Evolutionary conservation across 2,329 filamentous ascomycete species (phyloP).

Genomic region (Apiospora malaysiana): DNA sequence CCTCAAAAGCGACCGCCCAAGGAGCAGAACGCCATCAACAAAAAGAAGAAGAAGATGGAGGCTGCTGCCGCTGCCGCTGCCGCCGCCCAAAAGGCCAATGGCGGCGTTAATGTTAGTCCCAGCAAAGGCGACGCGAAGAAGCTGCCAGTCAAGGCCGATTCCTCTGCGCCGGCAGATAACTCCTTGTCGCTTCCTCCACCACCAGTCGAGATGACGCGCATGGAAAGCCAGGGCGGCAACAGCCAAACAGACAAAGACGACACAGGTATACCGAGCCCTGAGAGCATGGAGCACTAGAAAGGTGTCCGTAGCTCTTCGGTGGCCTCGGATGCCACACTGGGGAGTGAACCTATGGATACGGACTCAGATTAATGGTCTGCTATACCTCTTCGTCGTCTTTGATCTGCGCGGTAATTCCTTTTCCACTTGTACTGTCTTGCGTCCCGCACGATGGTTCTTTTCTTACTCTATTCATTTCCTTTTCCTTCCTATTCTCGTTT

Average conservation of each 20-base stretch:
- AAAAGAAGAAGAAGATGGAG: slow-evolving; percentile 85
- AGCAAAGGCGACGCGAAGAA: slow-evolving; percentile 46
- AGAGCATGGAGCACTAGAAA: slow-evolving; percentile 67
- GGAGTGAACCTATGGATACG: slow-evolving; percentile 21
- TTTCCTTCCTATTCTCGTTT: not conserved
- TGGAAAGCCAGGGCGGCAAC: slow-evolving; percentile 61
- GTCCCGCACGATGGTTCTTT: not conserved
- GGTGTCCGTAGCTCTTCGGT: slow-evolving; percentile 22
- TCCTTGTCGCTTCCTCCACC: slow-evolving; percentile 45
- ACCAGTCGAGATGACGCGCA: slow-evolving; percentile 61
- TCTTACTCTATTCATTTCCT: not conserved
- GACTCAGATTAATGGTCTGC: not conserved
- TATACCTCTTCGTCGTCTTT: not conserved
- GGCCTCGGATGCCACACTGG: slow-evolving; percentile 16
- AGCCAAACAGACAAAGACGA: slow-evolving; percentile 73
- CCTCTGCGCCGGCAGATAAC: slow-evolving; percentile 43
- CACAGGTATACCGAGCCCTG: slow-evolving; percentile 83
- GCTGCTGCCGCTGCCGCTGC: slow-evolving; percentile 59
- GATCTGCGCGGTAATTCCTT: not conserved
- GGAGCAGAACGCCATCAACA: slow-evolving; percentile 82
- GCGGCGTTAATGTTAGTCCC: slow-evolving; percentile 33
- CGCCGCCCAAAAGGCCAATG: slow-evolving; percentile 37
- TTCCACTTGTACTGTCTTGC: not conserved
- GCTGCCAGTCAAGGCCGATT: slow-evolving; percentile 52
- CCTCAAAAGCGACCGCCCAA: slow-evolving; percentile 83